Percentiles rank a stretch among this genome's conserved stretches.
phyloP scores from a whole-genome alignment of 768 basidiomycete genomes.

The Boletus speciosus region DNA sequence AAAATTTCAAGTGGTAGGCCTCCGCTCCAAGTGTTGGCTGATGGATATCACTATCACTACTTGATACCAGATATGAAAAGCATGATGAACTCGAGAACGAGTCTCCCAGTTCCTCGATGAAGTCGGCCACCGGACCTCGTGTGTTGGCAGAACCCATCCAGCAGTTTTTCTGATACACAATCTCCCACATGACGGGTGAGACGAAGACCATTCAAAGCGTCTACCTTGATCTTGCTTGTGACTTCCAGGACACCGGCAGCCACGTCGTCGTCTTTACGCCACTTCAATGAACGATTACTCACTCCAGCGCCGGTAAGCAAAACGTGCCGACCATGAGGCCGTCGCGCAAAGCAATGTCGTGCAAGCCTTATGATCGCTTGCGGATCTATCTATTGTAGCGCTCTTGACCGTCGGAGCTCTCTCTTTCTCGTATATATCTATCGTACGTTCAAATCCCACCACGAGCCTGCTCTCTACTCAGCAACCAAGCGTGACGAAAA shows the following conservation, averaged over 20 bases:
- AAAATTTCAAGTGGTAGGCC: background rate
- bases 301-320: slow-evolving; percentile 26
- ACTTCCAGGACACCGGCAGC: background rate
- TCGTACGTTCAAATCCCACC: slow-evolving; percentile 12
- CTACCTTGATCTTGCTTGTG: background rate
- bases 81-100: background rate
- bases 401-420: slow-evolving; percentile 23
- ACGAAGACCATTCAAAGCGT: background rate
- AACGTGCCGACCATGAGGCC: slow-evolving; percentile 35
- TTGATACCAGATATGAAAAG: slow-evolving; percentile 20
- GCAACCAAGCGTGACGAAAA: slow-evolving; percentile 7
- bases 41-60: background rate
- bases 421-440: slow-evolving; percentile 27
- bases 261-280: slow-evolving; percentile 17
- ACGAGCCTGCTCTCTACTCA: slow-evolving; percentile 8
- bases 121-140: background rate
- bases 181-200: background rate
- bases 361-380: slow-evolving; percentile 23
- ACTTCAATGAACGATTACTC: slow-evolving; percentile 28
- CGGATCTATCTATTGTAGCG: slow-evolving; percentile 20
- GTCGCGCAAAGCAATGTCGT: slow-evolving; percentile 15
- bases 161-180: background rate
- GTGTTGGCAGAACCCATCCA: background rate
- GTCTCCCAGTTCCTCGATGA: background rate
- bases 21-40: background rate